phyloP scores from a whole-genome alignment of 805 yeast species.

The Yamadazyma tumulicola region DNA sequence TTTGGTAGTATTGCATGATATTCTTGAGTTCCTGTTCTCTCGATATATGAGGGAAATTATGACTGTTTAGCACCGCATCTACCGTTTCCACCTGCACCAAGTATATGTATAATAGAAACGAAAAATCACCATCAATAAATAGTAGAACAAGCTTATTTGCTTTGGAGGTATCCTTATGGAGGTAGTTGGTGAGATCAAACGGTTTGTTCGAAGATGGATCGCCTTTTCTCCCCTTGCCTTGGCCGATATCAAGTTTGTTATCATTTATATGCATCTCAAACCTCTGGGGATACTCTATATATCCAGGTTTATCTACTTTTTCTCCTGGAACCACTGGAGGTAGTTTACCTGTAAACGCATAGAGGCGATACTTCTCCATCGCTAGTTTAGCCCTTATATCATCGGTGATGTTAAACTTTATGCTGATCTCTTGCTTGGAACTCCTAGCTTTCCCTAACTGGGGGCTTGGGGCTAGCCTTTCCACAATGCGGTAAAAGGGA shows the following conservation, averaged over 20 bases:
- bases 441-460: conserved; percentile 34
- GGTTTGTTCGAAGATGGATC: conserved; percentile 79
- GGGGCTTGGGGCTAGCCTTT: conserved; percentile 48
- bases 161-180: conserved; percentile 7
- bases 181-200: conserved; percentile 64
- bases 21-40: conserved; percentile 54
- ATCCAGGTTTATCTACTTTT: background rate
- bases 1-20: conserved; percentile 28
- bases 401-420: conserved; percentile 39
- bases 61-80: conserved; percentile 18
- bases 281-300: conserved; percentile 66
- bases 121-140: conserved; percentile 53
- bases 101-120: conserved; percentile 53
- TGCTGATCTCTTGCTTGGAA: conserved; percentile 14
- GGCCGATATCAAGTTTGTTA: conserved; percentile 39
- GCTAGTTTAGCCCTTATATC: too few species aligned
- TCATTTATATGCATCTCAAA: conserved; percentile 65
- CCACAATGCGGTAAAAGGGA: conserved; percentile 52
- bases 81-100: conserved; percentile 44
- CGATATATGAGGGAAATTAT: conserved; percentile 15
- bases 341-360: background rate
- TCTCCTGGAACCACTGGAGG: too few species aligned
- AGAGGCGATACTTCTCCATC: too few species aligned
- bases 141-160: conserved; percentile 47
- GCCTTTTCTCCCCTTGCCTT: conserved; percentile 72